phyloP scores from a whole-genome alignment of 2,329 filamentous ascomycete species.

The Ascomycota sp. region DNA sequence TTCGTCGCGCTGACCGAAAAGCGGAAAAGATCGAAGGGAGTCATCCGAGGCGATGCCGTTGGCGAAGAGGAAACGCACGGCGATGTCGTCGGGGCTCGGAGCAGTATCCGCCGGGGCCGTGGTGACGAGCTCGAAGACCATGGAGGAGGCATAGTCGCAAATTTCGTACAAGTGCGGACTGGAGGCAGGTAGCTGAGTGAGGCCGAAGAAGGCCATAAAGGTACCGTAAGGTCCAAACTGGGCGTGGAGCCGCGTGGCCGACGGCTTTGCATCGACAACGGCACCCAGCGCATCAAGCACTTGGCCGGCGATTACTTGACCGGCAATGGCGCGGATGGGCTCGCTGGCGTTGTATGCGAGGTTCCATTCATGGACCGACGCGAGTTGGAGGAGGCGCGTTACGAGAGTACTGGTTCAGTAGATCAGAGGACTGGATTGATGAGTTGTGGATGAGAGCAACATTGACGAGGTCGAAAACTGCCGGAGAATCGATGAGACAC shows the following conservation, averaged over 20 bases:
- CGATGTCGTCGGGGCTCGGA: constrained; percentile 26
- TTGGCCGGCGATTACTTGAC: constrained; percentile 34
- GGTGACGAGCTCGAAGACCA: constrained; percentile 56
- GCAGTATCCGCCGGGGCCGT: constrained; percentile 27
- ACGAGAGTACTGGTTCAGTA: constrained; percentile 41
- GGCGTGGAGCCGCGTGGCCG: constrained; percentile 22
- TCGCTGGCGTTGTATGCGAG: constrained; percentile 67
- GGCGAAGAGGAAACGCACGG: constrained; percentile 39
- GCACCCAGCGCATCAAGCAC: constrained; percentile 30
- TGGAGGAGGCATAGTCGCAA: constrained; percentile 65
- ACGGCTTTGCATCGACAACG: constrained; percentile 21
- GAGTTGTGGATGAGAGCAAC: constrained; percentile 39
- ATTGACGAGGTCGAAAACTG: constrained; percentile 39
- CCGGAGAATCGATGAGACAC: neutral
- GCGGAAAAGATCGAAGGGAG: constrained; percentile 29
- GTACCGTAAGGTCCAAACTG: constrained; percentile 41
- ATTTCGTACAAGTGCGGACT: constrained; percentile 51
- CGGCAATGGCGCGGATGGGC: constrained; percentile 35
- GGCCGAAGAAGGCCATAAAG: constrained; percentile 43
- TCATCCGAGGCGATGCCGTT: constrained; percentile 35
- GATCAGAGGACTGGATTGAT: constrained; percentile 33
- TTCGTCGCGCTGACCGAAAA: constrained; percentile 36
- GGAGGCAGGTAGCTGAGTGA: constrained; percentile 27
- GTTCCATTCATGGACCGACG: constrained; percentile 62
- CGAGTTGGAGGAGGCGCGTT: constrained; percentile 47